Percentiles rank a stretch among this genome's conserved stretches.
Conservation (phyloP, 495 filamentous ascomycete species). For the Trichoderma reesei region DNA sequence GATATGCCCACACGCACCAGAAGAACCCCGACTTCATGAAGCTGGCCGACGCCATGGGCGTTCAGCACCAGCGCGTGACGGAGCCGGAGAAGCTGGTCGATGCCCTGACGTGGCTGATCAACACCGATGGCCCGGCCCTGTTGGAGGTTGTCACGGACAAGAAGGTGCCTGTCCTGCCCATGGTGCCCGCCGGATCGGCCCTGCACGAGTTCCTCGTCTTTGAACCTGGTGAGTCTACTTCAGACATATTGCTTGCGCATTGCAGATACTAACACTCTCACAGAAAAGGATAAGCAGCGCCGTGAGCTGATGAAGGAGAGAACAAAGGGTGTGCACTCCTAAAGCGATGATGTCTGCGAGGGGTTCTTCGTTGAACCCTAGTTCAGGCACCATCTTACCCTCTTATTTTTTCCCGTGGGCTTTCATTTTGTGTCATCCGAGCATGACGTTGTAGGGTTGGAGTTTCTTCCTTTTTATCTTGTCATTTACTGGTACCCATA, state of each 20-base stretch:
- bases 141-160: constrained; percentile 53
- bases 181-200: constrained; percentile 81
- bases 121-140: constrained; percentile 67
- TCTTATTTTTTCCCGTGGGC: background rate
- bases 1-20: constrained; percentile 87
- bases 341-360: background rate
- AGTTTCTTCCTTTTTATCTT: background rate
- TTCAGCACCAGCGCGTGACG: constrained; percentile 54
- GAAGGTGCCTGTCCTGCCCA: constrained; percentile 96
- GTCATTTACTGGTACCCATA: background rate
- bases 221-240: constrained; percentile 54
- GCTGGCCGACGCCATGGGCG: constrained; percentile 72
- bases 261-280: background rate
- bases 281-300: constrained; percentile 66
- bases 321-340: constrained; percentile 44
- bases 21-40: constrained; percentile 83
- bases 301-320: constrained; percentile 62
- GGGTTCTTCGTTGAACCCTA: background rate
- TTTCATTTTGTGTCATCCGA: background rate
- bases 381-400: background rate
- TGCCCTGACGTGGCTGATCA: constrained; percentile 80
- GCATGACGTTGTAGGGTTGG: background rate
- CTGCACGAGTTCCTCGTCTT: constrained; percentile 92
- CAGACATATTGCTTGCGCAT: background rate
- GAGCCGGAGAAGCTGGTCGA: constrained; percentile 63